phyloP scores from a whole-genome alignment of 345 rosid species.

The Populus pruinosa region DNA sequence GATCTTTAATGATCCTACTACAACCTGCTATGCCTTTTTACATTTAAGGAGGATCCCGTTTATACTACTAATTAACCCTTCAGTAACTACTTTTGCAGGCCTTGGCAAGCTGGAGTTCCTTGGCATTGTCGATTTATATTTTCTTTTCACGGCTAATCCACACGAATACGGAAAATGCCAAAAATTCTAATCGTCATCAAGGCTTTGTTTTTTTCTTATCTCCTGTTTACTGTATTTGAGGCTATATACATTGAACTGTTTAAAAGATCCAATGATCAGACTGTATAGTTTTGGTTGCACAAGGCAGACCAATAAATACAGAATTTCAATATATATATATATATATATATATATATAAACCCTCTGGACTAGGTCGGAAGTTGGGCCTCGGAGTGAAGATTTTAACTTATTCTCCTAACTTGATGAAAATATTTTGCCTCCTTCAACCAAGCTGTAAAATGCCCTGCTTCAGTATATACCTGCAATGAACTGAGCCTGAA shows the following conservation, averaged over 20 bases:
- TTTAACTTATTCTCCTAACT: too few relatives aligned
- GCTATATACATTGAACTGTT: too few relatives aligned
- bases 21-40: not conserved
- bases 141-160: not conserved
- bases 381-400: too few relatives aligned
- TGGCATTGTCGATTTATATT: not conserved
- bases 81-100: not conserved
- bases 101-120: not conserved
- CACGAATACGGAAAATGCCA: not conserved
- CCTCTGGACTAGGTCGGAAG: too few relatives aligned
- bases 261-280: too few relatives aligned
- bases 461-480: not conserved
- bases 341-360: too few relatives aligned
- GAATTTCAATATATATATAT: too few relatives aligned
- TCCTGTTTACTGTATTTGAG: too few relatives aligned
- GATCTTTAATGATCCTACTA: not conserved
- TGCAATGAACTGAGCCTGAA: not conserved
- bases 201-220: not conserved
- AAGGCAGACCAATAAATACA: too few relatives aligned
- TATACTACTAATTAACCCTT: not conserved
- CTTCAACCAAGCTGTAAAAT: not conserved
- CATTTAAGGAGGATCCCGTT: not conserved
- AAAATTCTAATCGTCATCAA: not conserved
- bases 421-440: not conserved
- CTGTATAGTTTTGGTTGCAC: too few relatives aligned